These are phyloP conservation scores for Balakata baccata DNA, from an alignment of 345 rosid species.

Conservation along the genomic window DNA sequence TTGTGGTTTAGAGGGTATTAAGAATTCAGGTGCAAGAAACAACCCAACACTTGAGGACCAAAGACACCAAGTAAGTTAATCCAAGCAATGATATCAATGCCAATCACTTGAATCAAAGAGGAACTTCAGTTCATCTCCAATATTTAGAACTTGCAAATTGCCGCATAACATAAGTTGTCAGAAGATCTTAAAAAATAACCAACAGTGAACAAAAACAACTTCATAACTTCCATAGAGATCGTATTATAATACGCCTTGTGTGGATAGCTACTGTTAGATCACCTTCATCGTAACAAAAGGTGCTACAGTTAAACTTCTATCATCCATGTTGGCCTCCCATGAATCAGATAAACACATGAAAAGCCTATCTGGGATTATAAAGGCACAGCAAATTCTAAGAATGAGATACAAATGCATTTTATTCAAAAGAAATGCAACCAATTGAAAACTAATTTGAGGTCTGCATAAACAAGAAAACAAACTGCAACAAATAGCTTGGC, in stretches of 20 bases:
- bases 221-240: background rate
- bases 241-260: slow-evolving; percentile 15
- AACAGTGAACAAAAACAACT: too few relatives aligned
- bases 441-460: background rate
- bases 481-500: background rate
- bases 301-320: slow-evolving; percentile 37
- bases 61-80: background rate
- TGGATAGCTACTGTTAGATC: slow-evolving; percentile 39
- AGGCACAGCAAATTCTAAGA: slow-evolving; percentile 6
- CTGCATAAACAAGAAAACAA: background rate
- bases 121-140: background rate
- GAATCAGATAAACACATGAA: slow-evolving; percentile 42
- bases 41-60: background rate
- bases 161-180: background rate
- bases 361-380: slow-evolving; percentile 40
- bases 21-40: background rate
- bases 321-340: slow-evolving; percentile 35
- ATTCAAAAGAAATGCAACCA: background rate
- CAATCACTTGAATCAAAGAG: background rate
- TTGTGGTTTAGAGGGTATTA: background rate
- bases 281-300: slow-evolving; percentile 33
- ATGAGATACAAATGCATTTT: background rate
- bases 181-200: background rate
- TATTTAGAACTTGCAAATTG: background rate
- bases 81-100: background rate